Percentiles rank a stretch among this genome's conserved stretches.
phyloP scores from a whole-genome alignment of 345 rosid genomes.

The Ceriops tagal region DNA sequence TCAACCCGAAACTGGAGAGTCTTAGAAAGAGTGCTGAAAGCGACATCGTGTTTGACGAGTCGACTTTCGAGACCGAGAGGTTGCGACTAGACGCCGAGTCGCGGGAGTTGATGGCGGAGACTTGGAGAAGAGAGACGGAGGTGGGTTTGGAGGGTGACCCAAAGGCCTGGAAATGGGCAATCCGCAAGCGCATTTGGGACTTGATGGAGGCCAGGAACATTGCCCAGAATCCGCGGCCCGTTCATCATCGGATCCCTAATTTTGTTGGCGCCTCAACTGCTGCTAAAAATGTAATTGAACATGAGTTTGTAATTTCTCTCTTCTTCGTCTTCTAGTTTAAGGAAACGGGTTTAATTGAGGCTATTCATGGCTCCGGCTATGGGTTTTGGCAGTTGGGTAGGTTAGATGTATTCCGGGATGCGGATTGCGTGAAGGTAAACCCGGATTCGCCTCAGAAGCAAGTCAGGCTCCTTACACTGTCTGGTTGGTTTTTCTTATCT shows the following conservation, averaged over 20 bases:
- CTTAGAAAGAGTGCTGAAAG: slow-evolving; percentile 7
- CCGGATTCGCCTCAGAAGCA: slow-evolving; percentile 96
- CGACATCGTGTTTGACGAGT: slow-evolving; percentile 44
- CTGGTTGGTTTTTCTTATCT: slow-evolving; percentile 49
- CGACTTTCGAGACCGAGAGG: slow-evolving; percentile 62
- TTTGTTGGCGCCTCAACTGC: slow-evolving; percentile 79
- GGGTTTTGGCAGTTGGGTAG: slow-evolving; percentile 45
- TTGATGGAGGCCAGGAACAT: slow-evolving; percentile 67
- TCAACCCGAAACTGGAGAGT: slow-evolving; percentile 20
- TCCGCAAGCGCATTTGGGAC: slow-evolving; percentile 81
- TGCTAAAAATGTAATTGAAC: slow-evolving; percentile 44
- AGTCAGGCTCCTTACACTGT: slow-evolving; percentile 78
- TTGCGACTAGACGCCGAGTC: slow-evolving; percentile 62
- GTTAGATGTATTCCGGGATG: slow-evolving; percentile 51
- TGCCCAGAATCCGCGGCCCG: slow-evolving; percentile 82
- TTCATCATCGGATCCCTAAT: slow-evolving; percentile 89
- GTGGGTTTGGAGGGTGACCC: slow-evolving; percentile 42
- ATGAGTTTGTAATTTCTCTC: background rate
- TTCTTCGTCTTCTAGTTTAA: background rate
- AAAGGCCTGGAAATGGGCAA: slow-evolving; percentile 88
- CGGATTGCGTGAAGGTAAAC: slow-evolving; percentile 78
- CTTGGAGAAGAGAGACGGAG: slow-evolving; percentile 39
- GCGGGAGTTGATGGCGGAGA: slow-evolving; percentile 63
- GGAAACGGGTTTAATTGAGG: background rate
- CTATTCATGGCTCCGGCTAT: background rate